phyloP scores from a whole-genome alignment of 176 grass and related monocot species.

The Poa pratensis region DNA sequence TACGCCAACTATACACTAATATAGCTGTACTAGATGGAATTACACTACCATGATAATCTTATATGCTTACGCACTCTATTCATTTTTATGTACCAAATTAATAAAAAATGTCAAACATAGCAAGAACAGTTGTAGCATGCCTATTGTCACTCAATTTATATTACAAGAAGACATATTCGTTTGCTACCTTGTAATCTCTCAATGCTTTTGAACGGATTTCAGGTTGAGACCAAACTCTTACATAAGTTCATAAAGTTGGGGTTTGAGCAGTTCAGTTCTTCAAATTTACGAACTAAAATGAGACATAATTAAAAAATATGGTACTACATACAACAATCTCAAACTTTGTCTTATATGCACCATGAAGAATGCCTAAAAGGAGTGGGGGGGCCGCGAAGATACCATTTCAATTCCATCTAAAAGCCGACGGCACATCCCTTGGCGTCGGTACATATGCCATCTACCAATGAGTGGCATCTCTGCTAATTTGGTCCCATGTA shows the following conservation, averaged over 20 bases:
- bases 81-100: neutral
- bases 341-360: constrained; percentile 28
- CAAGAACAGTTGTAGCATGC: constrained; percentile 12
- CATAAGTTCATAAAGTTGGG: constrained; percentile 6
- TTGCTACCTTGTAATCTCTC: constrained; percentile 6
- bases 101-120: constrained; percentile 5
- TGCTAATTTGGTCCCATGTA: constrained; percentile 85
- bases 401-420: constrained; percentile 88
- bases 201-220: constrained; percentile 13
- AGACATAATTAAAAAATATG: neutral
- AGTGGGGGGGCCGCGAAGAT: constrained; percentile 29
- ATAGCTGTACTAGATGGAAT: neutral
- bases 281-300: neutral
- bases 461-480: constrained; percentile 98
- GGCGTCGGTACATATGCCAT: constrained; percentile 74
- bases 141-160: constrained; percentile 12
- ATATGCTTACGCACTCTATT: neutral
- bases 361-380: constrained; percentile 4
- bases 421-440: constrained; percentile 90
- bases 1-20: constrained; percentile 8
- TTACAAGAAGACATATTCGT: neutral
- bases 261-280: neutral
- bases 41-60: neutral
- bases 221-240: constrained; percentile 3
- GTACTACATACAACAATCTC: constrained; percentile 7